Evolutionary conservation across 2,329 filamentous ascomycete species (phyloP).

Genomic region (Biscogniauxia marginata): DNA sequence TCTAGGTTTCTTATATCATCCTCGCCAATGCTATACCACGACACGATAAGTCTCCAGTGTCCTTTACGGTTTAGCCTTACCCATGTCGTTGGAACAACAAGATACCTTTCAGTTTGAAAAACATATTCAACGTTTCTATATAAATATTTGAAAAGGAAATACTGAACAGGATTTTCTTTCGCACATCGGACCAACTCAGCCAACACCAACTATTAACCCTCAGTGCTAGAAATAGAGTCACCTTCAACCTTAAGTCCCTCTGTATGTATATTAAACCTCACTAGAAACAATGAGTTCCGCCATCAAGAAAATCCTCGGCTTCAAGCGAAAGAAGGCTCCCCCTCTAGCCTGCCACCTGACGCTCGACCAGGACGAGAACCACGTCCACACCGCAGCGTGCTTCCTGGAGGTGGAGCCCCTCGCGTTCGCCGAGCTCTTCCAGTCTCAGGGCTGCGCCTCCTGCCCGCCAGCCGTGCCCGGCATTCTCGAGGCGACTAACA

Average conservation of each 20-base stretch:
- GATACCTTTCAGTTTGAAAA: too few relatives aligned
- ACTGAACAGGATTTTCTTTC: too few relatives aligned
- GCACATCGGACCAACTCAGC: too few relatives aligned
- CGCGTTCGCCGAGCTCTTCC: conserved; percentile 35
- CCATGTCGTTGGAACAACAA: too few relatives aligned
- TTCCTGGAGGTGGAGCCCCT: conserved; percentile 34
- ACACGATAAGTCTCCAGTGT: too few relatives aligned
- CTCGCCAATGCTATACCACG: neutral
- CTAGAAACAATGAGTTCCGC: neutral
- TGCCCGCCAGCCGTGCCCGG: conserved; percentile 34
- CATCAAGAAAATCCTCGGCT: conserved; percentile 4
- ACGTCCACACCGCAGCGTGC: conserved; percentile 33
- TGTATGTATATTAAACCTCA: too few relatives aligned
- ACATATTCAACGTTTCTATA: too few relatives aligned
- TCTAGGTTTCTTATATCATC: neutral
- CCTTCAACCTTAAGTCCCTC: too few relatives aligned
- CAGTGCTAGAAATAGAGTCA: too few relatives aligned
- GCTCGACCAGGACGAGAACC: conserved; percentile 31
- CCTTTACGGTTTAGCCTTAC: too few relatives aligned
- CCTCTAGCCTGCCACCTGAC: conserved; percentile 32
- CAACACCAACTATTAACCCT: too few relatives aligned
- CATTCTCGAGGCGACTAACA: conserved; percentile 29
- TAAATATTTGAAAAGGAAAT: too few relatives aligned
- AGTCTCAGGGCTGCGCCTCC: conserved; percentile 35
- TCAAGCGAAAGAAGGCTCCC: conserved; percentile 32